Percentiles rank a stretch among this genome's conserved stretches.
Conservation (phyloP, 176 grass and related monocot species). For the Avena insularis region DNA sequence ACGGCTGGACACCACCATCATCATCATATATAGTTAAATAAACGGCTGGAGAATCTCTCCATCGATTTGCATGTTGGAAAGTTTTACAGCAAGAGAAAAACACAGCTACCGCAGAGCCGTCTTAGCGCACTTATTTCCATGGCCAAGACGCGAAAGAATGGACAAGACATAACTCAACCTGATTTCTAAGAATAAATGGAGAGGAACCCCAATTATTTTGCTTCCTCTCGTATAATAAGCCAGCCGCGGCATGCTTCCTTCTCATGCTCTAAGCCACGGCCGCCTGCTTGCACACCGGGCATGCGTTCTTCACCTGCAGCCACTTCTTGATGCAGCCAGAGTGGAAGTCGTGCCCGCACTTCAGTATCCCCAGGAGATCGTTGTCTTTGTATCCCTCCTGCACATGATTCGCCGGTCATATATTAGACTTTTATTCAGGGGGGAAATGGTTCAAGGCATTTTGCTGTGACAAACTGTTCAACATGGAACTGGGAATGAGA, state of each 20-base stretch:
- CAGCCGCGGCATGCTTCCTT: slow-evolving; percentile 43
- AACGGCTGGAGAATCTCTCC: slow-evolving; percentile 7
- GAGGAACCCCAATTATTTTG: slow-evolving; percentile 24
- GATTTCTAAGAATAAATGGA: slow-evolving; percentile 52
- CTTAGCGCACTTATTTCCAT: slow-evolving; percentile 51
- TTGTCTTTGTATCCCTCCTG: slow-evolving; percentile 86
- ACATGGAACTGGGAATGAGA: neutral
- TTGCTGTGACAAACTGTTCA: neutral
- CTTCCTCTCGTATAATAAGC: slow-evolving; percentile 42
- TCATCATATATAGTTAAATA: neutral
- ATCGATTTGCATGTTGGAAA: slow-evolving; percentile 28
- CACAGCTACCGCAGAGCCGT: slow-evolving; percentile 11
- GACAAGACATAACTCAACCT: slow-evolving; percentile 28
- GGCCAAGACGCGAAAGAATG: slow-evolving; percentile 43
- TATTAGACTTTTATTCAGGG: slow-evolving; percentile 3
- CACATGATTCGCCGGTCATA: neutral
- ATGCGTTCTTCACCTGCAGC: slow-evolving; percentile 80
- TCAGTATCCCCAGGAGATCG: slow-evolving; percentile 60
- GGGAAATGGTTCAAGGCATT: neutral
- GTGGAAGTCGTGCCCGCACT: slow-evolving; percentile 83
- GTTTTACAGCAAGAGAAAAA: slow-evolving; percentile 37
- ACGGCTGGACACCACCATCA: neutral
- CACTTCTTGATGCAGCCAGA: slow-evolving; percentile 81
- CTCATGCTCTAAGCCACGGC: slow-evolving; percentile 54
- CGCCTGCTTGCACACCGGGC: slow-evolving; percentile 82